Percentiles rank a stretch among this genome's conserved stretches.
Conservation (phyloP, 1,284 basidiomycete species). For the Coniophora puteana region DNA sequence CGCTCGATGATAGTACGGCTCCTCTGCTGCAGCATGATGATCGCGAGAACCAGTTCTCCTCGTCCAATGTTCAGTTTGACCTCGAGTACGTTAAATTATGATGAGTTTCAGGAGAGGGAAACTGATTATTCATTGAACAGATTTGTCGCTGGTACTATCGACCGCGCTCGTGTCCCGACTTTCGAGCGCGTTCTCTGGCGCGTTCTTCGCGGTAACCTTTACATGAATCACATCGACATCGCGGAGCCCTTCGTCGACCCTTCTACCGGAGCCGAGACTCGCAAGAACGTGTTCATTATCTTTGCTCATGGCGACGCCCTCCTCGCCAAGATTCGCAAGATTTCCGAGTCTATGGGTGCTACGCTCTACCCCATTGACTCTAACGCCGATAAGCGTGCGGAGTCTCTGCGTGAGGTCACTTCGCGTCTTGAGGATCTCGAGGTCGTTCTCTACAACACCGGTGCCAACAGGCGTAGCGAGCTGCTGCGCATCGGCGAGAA, state of each 20-base stretch:
- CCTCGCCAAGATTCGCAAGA: slow-evolving; percentile 96
- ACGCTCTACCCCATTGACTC: slow-evolving; percentile 96
- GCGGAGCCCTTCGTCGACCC: slow-evolving; percentile 90
- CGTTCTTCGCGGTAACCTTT: slow-evolving; percentile 95
- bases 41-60: slow-evolving; percentile 64
- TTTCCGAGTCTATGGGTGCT: slow-evolving; percentile 97
- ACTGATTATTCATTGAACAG: slow-evolving; percentile 36
- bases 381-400: slow-evolving; percentile 88
- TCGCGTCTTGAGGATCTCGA: slow-evolving; percentile 91
- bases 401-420: slow-evolving; percentile 87
- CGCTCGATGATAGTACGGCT: slow-evolving; percentile 91
- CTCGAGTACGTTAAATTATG: slow-evolving; percentile 81
- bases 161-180: slow-evolving; percentile 87
- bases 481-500: slow-evolving; percentile 85
- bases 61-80: slow-evolving; percentile 67
- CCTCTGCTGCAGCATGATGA: slow-evolving; percentile 92
- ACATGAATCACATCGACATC: slow-evolving; percentile 99
- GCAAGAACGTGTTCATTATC: slow-evolving; percentile 99
- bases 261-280: slow-evolving; percentile 73
- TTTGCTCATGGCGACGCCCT: slow-evolving; percentile 96
- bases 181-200: slow-evolving; percentile 99
- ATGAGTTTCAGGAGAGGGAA: slow-evolving; percentile 1
- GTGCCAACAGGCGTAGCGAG: slow-evolving; percentile 82
- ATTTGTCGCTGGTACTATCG: slow-evolving; percentile 96
- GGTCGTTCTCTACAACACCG: slow-evolving; percentile 88